A percentile compares a stretch with the other conserved stretches of the same genome.
phyloP scores from a whole-genome alignment of 148 eudicot genomes.

The Chenopodium formosanum region DNA sequence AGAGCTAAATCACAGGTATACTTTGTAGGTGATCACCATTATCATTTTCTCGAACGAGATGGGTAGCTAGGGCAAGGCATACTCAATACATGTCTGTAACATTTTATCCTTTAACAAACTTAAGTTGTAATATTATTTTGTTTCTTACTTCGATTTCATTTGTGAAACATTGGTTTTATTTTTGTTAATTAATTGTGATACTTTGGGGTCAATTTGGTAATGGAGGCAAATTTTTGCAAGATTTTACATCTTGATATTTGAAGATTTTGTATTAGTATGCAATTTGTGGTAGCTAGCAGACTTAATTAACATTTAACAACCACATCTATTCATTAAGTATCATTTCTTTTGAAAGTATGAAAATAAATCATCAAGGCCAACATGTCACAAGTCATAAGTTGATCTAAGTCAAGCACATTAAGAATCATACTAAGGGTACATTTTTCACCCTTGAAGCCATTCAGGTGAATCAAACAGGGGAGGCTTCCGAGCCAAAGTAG shows the following conservation, averaged over 20 bases:
- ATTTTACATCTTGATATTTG: too few species aligned
- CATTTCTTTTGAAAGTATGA: too few species aligned
- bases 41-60: slow-evolving; percentile 6
- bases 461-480: slow-evolving; percentile 39
- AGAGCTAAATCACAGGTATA: slow-evolving; percentile 17
- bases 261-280: too few species aligned
- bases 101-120: not conserved
- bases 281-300: too few species aligned
- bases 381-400: too few species aligned
- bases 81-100: slow-evolving; percentile 9
- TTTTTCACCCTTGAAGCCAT: not conserved
- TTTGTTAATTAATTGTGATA: not conserved
- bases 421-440: not conserved
- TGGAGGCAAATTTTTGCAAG: not conserved
- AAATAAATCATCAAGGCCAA: too few species aligned
- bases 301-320: too few species aligned
- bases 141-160: not conserved
- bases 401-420: not conserved
- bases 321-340: too few species aligned
- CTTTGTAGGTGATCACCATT: slow-evolving; percentile 3
- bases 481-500: slow-evolving; percentile 41
- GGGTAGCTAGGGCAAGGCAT: slow-evolving; percentile 16
- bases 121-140: slow-evolving; percentile 6
- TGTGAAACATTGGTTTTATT: not conserved
- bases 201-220: not conserved